Evolutionary conservation across 306 rosid genomes (phyloP).

Genomic region (Astragalus glycyphyllos): DNA sequence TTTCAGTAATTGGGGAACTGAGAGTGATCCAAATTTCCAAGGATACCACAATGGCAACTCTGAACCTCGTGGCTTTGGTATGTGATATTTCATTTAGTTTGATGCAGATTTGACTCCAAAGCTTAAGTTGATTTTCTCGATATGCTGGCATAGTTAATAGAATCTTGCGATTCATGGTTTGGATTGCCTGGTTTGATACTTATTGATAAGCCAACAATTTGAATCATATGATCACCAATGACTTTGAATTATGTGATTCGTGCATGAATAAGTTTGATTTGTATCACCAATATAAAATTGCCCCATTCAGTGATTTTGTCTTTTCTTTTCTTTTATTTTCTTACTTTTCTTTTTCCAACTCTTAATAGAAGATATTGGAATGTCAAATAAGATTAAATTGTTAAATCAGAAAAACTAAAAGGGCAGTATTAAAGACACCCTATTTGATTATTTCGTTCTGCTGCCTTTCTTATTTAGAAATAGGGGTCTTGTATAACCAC

Average conservation of each 20-base stretch:
- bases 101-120: slow-evolving; percentile 24
- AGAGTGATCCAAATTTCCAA: slow-evolving; percentile 94
- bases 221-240: background rate
- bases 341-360: background rate
- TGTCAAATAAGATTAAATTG: background rate
- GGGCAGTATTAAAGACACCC: background rate
- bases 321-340: background rate
- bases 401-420: background rate
- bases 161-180: background rate
- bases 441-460: background rate
- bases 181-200: background rate
- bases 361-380: background rate
- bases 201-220: background rate
- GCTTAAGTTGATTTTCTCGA: slow-evolving; percentile 15
- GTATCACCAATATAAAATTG: background rate
- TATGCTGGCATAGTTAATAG: background rate
- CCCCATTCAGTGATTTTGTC: background rate
- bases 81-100: slow-evolving; percentile 35
- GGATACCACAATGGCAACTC: slow-evolving; percentile 99
- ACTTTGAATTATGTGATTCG: background rate
- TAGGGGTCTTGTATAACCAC: background rate
- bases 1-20: slow-evolving; percentile 97
- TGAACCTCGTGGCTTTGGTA: slow-evolving; percentile 97
- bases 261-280: background rate
- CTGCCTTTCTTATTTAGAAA: background rate